These are phyloP conservation scores for Isoetes taiwanensis DNA, from an alignment of 75 land plant genomes.

Conservation along the genomic window DNA sequence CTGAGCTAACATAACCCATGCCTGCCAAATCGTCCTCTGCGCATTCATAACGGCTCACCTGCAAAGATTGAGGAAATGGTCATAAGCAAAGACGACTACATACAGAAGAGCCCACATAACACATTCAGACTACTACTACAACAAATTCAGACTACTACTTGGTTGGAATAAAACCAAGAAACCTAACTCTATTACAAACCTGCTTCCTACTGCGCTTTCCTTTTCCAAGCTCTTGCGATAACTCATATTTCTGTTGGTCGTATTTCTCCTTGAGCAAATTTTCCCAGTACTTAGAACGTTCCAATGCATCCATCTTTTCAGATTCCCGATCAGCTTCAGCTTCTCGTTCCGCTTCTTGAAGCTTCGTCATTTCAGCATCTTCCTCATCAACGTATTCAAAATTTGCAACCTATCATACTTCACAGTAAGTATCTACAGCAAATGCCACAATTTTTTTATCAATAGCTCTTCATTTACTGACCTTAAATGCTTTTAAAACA, in stretches of 20 bases:
- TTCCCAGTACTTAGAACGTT: slow-evolving; percentile 74
- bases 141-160: neutral
- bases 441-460: neutral
- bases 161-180: neutral
- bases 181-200: slow-evolving; percentile 13
- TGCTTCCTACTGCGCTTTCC: slow-evolving; percentile 94
- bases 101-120: neutral
- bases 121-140: neutral
- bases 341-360: slow-evolving; percentile 43
- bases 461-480: slow-evolving; percentile 2
- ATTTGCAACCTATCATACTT: slow-evolving; percentile 61
- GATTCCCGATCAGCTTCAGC: slow-evolving; percentile 22
- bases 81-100: neutral
- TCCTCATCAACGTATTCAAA: slow-evolving; percentile 79
- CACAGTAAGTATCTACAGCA: neutral
- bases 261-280: slow-evolving; percentile 62
- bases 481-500: slow-evolving; percentile 91
- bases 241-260: slow-evolving; percentile 45
- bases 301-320: slow-evolving; percentile 23
- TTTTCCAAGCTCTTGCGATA: slow-evolving; percentile 66
- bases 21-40: slow-evolving; percentile 91
- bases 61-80: neutral
- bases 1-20: slow-evolving; percentile 68
- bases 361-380: slow-evolving; percentile 41
- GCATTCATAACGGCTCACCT: slow-evolving; percentile 5